Conservation (phyloP, 2,329 filamentous ascomycete genomes). For the Sclerotinia sclerotiorum region DNA sequence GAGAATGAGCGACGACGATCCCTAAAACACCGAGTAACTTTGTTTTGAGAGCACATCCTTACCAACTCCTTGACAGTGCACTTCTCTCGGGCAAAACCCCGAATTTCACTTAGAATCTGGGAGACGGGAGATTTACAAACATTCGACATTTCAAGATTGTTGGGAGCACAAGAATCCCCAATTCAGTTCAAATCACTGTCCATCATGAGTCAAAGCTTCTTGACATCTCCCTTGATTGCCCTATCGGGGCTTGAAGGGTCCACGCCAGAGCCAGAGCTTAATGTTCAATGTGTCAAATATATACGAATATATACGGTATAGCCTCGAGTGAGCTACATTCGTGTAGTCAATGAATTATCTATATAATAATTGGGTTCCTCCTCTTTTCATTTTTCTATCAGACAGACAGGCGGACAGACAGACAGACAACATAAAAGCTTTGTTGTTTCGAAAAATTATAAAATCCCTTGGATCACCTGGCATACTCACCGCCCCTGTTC, state of each 20-base stretch:
- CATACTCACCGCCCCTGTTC: slow-evolving; percentile 24
- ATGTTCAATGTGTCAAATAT: neutral
- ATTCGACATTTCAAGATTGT: slow-evolving; percentile 4
- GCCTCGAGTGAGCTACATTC: slow-evolving; percentile 22
- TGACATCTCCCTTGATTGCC: slow-evolving; percentile 7
- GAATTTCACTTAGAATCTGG: neutral
- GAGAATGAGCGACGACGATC: slow-evolving; percentile 20
- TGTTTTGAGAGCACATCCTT: slow-evolving; percentile 2
- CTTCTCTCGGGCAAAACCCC: slow-evolving; percentile 1
- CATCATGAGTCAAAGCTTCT: slow-evolving; percentile 14
- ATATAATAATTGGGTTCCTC: neutral
- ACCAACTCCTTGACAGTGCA: neutral
- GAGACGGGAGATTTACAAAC: neutral
- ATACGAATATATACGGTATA: neutral
- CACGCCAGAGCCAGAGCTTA: neutral
- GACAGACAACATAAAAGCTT: slow-evolving; percentile 23
- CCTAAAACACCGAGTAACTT: slow-evolving; percentile 1
- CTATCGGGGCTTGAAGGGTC: slow-evolving; percentile 3
- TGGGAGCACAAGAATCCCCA: slow-evolving; percentile 16
- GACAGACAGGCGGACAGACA: too few relatives aligned
- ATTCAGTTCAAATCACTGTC: slow-evolving; percentile 18
- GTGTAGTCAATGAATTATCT: neutral
- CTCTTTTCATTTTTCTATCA: neutral
- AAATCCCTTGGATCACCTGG: slow-evolving; percentile 23
- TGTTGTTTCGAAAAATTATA: slow-evolving; percentile 17